Percentiles rank a stretch among this genome's conserved stretches.
phyloP scores from a whole-genome alignment of 495 filamentous ascomycete genomes.

The Talaromyces trachyspermus region DNA sequence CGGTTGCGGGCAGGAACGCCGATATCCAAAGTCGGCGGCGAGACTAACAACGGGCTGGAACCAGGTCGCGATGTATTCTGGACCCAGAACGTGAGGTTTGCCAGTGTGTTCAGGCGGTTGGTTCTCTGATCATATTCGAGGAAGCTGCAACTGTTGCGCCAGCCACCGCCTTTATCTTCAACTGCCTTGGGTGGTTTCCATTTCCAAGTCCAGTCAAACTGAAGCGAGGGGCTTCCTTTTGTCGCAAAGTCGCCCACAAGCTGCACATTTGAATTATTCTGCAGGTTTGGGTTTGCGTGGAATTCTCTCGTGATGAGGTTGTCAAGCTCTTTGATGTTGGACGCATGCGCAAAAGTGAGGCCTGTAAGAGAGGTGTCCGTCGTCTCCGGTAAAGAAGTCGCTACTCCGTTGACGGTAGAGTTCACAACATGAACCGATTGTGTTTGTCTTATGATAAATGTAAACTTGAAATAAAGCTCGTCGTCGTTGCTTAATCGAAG shows the following conservation, averaged over 20 bases:
- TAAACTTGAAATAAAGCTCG: conserved; percentile 86
- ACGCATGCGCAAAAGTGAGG: conserved; percentile 85
- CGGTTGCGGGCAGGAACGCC: conserved; percentile 68
- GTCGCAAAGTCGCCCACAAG: conserved; percentile 85
- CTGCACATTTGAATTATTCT: conserved; percentile 94
- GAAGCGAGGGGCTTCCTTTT: conserved; percentile 68
- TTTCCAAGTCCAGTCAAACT: conserved; percentile 93
- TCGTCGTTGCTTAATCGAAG: conserved; percentile 85
- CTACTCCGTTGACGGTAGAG: conserved; percentile 42
- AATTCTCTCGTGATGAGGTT: conserved; percentile 92
- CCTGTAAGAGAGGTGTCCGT: conserved; percentile 76
- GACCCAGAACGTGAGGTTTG: conserved; percentile 92
- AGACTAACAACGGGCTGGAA: conserved; percentile 34
- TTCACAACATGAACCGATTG: conserved; percentile 35
- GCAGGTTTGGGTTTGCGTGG: conserved; percentile 92
- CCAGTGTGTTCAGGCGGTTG: conserved; percentile 79
- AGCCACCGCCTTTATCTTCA: conserved; percentile 85
- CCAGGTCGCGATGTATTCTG: conserved; percentile 50
- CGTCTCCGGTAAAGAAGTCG: conserved; percentile 38
- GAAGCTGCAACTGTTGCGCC: conserved; percentile 94
- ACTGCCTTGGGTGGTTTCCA: conserved; percentile 82
- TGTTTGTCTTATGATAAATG: conserved; percentile 73
- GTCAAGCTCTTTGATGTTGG: conserved; percentile 78
- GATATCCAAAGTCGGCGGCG: conserved; percentile 63
- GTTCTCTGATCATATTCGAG: conserved; percentile 93